Evolutionary conservation across 1,139 yeast species (phyloP), one percentile per base, ranked within the genome.

Genomic region (Candida smagusa): DNA sequence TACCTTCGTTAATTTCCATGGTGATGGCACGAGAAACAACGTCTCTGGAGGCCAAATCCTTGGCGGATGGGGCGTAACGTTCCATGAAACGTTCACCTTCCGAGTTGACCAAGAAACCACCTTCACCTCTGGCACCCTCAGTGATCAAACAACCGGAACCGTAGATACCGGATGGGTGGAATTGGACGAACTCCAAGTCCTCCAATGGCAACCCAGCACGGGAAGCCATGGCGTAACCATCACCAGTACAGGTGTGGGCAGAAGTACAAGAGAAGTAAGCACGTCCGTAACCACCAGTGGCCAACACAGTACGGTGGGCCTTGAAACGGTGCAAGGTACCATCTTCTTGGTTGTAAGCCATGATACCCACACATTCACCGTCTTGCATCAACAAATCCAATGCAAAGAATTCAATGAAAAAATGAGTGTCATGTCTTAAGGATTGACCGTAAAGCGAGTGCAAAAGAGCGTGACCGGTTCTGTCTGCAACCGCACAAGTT

Each of bases 31-130:
- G 82, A 32, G 97, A 89, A 43, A 92, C 98, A 51, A 92, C 98
- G 65, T 92, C 98, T 75, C 98, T 84, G 48, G 95, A 89, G 43
- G 98, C 98, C 65, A 92, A 77, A 71, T 92, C 98, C 75, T 90
- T 92, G 52, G 98, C 98, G 41, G 92, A 85, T 52, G 98, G 98
- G 42, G 98, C 98, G 61, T 92, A 92, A 69, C 98, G 84, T 75
- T 92, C 98, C 98, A 92, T 92, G 68, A 92, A 92, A 70, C 98
- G 84, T 75, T 92, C 98, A 77, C 98, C 98, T 70, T 92, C 96
- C 53, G 90, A 81, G 77, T 92, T 92, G 50, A 92, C 77, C 61
- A 92, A 74, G 79, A 80, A 90, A 49, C 98, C 98, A 79, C 98
- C 98, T 75, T 92, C 98, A 78, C 98, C 98, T 76, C 98, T 86